Evolutionary conservation across 2,329 filamentous ascomycete genomes (phyloP).

Genomic region (Aspergillus sp.): DNA sequence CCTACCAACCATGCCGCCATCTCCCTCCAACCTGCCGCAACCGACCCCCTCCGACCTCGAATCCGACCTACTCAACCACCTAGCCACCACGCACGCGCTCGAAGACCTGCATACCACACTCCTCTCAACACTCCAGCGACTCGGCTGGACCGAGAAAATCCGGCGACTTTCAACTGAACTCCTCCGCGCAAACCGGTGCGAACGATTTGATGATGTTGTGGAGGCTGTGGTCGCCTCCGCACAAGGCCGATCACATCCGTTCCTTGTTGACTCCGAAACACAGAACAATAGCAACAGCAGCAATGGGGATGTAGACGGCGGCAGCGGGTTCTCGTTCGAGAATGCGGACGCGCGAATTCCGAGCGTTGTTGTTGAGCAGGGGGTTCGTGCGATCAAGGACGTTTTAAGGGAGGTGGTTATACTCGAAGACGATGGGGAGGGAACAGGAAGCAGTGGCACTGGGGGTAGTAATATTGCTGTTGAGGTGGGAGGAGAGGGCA

Average conservation of each 20-base stretch:
- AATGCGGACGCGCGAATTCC: constrained; percentile 51
- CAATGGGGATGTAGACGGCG: constrained; percentile 7
- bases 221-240: constrained; percentile 52
- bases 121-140: constrained; percentile 54
- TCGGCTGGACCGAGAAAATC: constrained; percentile 60
- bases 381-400: constrained; percentile 52
- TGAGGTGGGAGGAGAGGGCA: background rate
- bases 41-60: constrained; percentile 33
- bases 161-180: constrained; percentile 56
- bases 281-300: constrained; percentile 21
- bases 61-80: constrained; percentile 43
- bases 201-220: constrained; percentile 58
- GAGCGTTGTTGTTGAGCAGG: constrained; percentile 49
- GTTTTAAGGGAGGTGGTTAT: constrained; percentile 54
- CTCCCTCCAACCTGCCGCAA: constrained; percentile 1
- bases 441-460: background rate
- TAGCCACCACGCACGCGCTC: constrained; percentile 51
- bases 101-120: constrained; percentile 57
- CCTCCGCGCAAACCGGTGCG: constrained; percentile 58
- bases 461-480: constrained; percentile 7
- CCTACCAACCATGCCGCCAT: constrained; percentile 13
- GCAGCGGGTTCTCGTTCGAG: constrained; percentile 28
- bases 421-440: constrained; percentile 38
- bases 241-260: constrained; percentile 33
- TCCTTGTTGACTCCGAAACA: constrained; percentile 19